Base-by-base conservation (phyloP, 257 asterid genomes). In the Jaltomata sinuosa region DNA sequence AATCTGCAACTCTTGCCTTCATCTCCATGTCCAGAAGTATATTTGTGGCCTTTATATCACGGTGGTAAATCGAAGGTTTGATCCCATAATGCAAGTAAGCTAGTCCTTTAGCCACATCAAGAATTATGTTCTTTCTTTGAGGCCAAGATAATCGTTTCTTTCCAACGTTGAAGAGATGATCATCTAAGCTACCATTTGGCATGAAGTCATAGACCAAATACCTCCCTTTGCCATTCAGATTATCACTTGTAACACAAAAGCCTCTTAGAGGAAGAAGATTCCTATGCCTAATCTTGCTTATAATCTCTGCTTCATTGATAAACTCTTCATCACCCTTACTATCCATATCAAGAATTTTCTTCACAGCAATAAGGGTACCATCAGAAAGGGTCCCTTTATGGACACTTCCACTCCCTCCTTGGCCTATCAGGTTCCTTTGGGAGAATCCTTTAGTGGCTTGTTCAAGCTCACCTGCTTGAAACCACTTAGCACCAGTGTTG, bases 91-190 rank as follows among this genome's bases (percentile, higher is more conserved):
- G 96, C 72, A 92, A 77, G 86, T 92, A 92, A 25, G 91, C 91
- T 8, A 92, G 91, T 83, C 93, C 96, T 84, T 86, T 92, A 3
- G 94, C 96, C 47, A 92, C 85, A 61, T 92, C 96, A 11, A 92
- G 91, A 50, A 91, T 88, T 84, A 92, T 88, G 85, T 88, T 89
- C 91, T 91, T 92, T 55, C 94, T 87, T 32, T 89, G 91, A 55
- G 96, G 96, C 96, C 96, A 92, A 6, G 91, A 83, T 36, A 91
- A 62, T 7, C 59, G 80, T 47, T 54, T 68, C 36, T 10, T 53
- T 12, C 55, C 67, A n/a, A 22, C 15, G 1, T 57, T 57, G 84
- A 92, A 91, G 16, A 92, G 86, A 87, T 89, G 93, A 49, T 90
- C 93, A 55, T 88, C 85, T 21, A 92, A 49, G 85, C 88, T 91